Evolutionary conservation across 305 asterid species (phyloP).

Genomic region (Fraxinus sp.): DNA sequence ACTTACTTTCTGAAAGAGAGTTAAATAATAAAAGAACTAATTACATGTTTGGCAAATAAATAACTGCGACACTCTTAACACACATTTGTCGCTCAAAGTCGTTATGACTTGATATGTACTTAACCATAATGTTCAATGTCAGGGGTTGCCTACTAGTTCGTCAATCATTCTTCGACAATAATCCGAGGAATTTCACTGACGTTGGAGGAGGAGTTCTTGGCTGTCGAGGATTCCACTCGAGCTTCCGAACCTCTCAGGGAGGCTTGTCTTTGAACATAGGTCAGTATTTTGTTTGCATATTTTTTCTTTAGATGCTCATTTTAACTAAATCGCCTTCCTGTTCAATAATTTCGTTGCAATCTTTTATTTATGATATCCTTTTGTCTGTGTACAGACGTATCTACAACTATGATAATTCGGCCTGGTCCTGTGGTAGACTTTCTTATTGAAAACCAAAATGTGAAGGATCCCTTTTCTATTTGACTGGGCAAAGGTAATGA

Average conservation of each 20-base stretch:
- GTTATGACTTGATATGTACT: slow-evolving; percentile 3
- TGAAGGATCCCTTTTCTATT: slow-evolving; percentile 51
- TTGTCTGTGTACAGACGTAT: slow-evolving; percentile 47
- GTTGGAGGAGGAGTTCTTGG: slow-evolving; percentile 63
- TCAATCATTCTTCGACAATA: slow-evolving; percentile 58
- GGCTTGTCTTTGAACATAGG: slow-evolving; percentile 64
- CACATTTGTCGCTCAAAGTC: not conserved
- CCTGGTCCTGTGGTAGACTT: slow-evolving; percentile 81
- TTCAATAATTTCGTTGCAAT: not conserved
- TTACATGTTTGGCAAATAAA: not conserved
- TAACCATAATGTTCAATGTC: slow-evolving; percentile 22
- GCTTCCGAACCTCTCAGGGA: slow-evolving; percentile 57
- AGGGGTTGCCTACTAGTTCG: slow-evolving; percentile 67
- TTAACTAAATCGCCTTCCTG: not conserved
- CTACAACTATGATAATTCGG: slow-evolving; percentile 83
- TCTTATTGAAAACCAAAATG: slow-evolving; percentile 65
- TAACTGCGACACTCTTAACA: not conserved
- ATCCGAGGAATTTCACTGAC: slow-evolving; percentile 41
- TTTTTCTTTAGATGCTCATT: not conserved
- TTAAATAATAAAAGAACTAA: not conserved
- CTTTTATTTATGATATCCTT: not conserved
- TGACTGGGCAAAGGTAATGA: slow-evolving; percentile 76
- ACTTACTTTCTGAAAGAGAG: not conserved
- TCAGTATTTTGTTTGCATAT: slow-evolving; percentile 3
- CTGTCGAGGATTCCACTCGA: slow-evolving; percentile 63